phyloP scores from a whole-genome alignment of 768 basidiomycete genomes.

The Candolleomyces aberdarensis region DNA sequence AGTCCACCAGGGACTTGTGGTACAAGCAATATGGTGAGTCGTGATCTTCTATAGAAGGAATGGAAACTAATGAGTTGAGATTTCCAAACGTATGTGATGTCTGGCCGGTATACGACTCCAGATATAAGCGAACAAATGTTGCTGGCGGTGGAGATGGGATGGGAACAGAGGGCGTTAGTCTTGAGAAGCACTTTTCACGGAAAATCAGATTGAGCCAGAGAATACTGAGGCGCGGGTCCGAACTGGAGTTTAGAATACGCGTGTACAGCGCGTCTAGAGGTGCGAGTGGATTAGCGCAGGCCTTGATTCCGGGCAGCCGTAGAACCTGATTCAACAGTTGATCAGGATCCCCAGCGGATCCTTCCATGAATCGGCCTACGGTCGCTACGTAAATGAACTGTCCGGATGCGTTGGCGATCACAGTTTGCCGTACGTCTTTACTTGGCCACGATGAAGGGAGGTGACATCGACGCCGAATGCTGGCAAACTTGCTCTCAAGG shows the following conservation, averaged over 20 bases:
- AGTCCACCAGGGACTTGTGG: background rate
- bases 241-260: background rate
- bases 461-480: background rate
- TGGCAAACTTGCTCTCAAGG: background rate
- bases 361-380: conserved; percentile 4
- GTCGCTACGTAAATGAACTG: conserved; percentile 17
- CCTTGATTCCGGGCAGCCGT: too few relatives aligned
- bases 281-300: background rate
- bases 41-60: background rate
- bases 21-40: background rate
- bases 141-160: background rate
- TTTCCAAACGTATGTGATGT: background rate
- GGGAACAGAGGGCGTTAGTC: background rate
- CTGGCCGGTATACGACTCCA: background rate
- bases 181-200: background rate
- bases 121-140: background rate
- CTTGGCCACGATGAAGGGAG: conserved; percentile 1
- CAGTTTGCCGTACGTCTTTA: background rate
- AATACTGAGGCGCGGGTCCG: background rate
- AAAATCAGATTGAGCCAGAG: background rate
- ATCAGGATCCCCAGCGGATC: too few relatives aligned
- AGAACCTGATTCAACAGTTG: too few relatives aligned
- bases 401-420: conserved; percentile 6
- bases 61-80: background rate
- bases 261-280: background rate